phyloP scores from a whole-genome alignment of 2,329 filamentous ascomycete genomes.

The Fusarium sp. region DNA sequence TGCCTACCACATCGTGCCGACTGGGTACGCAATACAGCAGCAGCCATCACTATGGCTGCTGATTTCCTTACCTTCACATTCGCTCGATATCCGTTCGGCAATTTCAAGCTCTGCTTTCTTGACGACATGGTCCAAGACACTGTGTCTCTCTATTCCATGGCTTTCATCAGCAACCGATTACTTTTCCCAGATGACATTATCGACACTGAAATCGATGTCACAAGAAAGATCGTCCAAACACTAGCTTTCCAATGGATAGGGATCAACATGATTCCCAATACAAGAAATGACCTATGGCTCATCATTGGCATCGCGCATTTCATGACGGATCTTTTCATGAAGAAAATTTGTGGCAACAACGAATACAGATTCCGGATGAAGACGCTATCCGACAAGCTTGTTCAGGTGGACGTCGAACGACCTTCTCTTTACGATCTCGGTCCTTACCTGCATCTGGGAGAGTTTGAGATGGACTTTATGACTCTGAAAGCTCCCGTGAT shows the following conservation, averaged over 20 bases:
- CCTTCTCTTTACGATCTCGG: slow-evolving; percentile 88
- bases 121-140: slow-evolving; percentile 86
- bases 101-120: slow-evolving; percentile 93
- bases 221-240: slow-evolving; percentile 83
- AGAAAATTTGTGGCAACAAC: slow-evolving; percentile 91
- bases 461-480: slow-evolving; percentile 91
- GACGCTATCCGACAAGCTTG: slow-evolving; percentile 81
- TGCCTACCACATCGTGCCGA: slow-evolving; percentile 86
- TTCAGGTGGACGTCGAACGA: slow-evolving; percentile 82
- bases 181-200: slow-evolving; percentile 88
- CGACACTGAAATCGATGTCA: slow-evolving; percentile 85
- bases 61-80: slow-evolving; percentile 92
- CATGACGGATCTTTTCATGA: slow-evolving; percentile 95
- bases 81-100: slow-evolving; percentile 89
- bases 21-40: slow-evolving; percentile 88
- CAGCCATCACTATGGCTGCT: slow-evolving; percentile 86
- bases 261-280: slow-evolving; percentile 88
- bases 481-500: slow-evolving; percentile 90
- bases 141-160: slow-evolving; percentile 82
- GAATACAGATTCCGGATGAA: slow-evolving; percentile 94
- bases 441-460: slow-evolving; percentile 79
- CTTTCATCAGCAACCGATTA: slow-evolving; percentile 87
- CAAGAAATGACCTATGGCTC: slow-evolving; percentile 86
- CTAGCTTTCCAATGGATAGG: slow-evolving; percentile 95
- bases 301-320: slow-evolving; percentile 91